These are phyloP conservation scores for Coniochaeta sp. DNA, from an alignment of 2,329 filamentous ascomycete genomes.

Conservation along the genomic window DNA sequence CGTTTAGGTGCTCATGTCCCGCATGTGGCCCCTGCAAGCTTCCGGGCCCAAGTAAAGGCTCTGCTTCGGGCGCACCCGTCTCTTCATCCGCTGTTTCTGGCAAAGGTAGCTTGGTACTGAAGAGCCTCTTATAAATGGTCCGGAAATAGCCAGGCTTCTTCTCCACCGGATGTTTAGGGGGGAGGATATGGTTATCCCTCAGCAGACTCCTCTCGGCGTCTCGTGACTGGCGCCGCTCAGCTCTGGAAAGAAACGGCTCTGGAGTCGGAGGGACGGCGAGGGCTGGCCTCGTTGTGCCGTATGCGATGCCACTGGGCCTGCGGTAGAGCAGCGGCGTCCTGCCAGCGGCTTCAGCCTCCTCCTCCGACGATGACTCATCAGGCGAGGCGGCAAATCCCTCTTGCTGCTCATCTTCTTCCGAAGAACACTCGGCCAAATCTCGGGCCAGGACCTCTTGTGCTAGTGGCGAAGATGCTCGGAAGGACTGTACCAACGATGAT, in stretches of 20 bases:
- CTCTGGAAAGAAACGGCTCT: constrained; percentile 41
- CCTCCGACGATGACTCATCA: constrained; percentile 20
- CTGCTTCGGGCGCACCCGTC: not conserved
- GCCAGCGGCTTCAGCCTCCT: constrained; percentile 25
- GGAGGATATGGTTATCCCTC: constrained; percentile 14
- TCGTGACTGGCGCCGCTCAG: constrained; percentile 30
- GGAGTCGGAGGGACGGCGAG: constrained; percentile 50
- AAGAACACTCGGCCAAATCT: constrained; percentile 58
- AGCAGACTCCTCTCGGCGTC: constrained; percentile 12
- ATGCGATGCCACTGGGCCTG: constrained; percentile 69
- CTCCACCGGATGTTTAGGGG: constrained; percentile 11
- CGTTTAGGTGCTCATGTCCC: constrained; percentile 49
- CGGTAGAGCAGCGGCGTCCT: constrained; percentile 55
- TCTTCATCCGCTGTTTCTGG: constrained; percentile 2
- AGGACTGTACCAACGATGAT: constrained; percentile 25
- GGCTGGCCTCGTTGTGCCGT: constrained; percentile 61
- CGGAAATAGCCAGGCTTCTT: constrained; percentile 6
- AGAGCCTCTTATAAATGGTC: constrained; percentile 10
- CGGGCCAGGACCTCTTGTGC: constrained; percentile 58
- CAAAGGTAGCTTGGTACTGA: constrained; percentile 12
- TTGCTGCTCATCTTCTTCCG: constrained; percentile 35
- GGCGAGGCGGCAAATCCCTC: constrained; percentile 15
- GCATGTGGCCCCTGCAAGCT: not conserved
- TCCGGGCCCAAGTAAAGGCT: constrained; percentile 2
- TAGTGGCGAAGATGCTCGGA: constrained; percentile 55